Evolutionary conservation across 345 rosid genomes (phyloP), one percentile per base, ranked within the genome.

Genomic region (Camelina laxa): DNA sequence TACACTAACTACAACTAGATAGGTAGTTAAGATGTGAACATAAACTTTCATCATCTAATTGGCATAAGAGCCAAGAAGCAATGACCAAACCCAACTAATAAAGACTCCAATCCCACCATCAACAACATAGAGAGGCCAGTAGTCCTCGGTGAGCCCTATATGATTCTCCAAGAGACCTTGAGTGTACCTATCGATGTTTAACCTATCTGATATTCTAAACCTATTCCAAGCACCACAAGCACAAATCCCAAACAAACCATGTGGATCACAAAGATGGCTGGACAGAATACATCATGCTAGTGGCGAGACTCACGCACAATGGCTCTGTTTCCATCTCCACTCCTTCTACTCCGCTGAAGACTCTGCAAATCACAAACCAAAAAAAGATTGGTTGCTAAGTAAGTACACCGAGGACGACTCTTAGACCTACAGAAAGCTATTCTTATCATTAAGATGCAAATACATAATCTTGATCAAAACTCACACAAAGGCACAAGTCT

Each of bases 241-340:
- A 82, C 81, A 41, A 87, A 76, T 9, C 91, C 96, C 57, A 91
- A 69, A 60, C 81, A 87, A 21, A 87, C 30, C 83, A 90, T 57
- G 81, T 95, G 99, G n/a, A 86, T 56, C 73, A 89, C 50, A 65
- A 94, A 94, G 60, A 94, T 80, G 2, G 85, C 87, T 79, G 87
- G 82, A 95, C 97, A 94, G 81, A 94, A 91, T 27, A 93, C 81
- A 82, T 94, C 98, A 30, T 90, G 93, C 96, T 95, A 94, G 15
- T 76, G 87, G 35, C 98, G 90, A 1, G 85, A 72, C 68, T 83
- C 86, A 7, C 79, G 67, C 30, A 74, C 75, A 48, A 86, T 57
- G 39, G 76, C 79, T 74, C 87, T 87, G 62, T 75, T 82, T 53
- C 80, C 84, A 42, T 82, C 82, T 3, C 72, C 84, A 69, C 82